Conservation (phyloP, 2,329 filamentous ascomycete species). For the Phyllosticta citriasiana region DNA sequence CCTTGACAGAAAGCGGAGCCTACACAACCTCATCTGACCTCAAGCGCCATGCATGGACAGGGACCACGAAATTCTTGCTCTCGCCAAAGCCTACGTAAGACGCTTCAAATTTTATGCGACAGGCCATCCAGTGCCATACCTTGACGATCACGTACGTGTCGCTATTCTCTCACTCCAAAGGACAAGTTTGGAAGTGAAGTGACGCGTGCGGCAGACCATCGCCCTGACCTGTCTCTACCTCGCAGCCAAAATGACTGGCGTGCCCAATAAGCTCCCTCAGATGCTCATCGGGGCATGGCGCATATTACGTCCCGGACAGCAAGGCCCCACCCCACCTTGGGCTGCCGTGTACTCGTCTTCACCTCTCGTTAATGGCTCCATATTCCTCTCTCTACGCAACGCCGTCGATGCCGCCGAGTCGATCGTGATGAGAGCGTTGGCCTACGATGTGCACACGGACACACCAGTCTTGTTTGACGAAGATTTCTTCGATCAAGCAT, state of each 20-base stretch:
- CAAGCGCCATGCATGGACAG: background rate
- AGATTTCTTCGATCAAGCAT: background rate
- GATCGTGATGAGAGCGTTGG: background rate
- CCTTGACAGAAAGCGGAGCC: background rate
- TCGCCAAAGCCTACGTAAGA: background rate
- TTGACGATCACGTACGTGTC: background rate
- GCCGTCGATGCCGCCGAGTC: background rate
- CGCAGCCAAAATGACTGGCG: slow-evolving; percentile 1
- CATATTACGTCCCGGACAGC: background rate
- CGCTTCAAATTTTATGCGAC: background rate
- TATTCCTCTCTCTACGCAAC: background rate
- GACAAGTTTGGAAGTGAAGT: background rate
- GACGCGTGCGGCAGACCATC: background rate
- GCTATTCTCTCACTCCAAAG: background rate
- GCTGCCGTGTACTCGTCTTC: background rate
- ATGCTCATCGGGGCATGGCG: slow-evolving; percentile 1
- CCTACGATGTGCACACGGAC: background rate
- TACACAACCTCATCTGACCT: background rate
- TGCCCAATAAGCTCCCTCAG: background rate
- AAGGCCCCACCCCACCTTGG: background rate
- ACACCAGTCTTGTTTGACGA: background rate
- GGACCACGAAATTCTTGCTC: background rate
- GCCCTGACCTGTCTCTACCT: slow-evolving; percentile 2
- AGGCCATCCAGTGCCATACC: background rate
- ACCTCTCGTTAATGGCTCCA: background rate